These are phyloP conservation scores for Gonium pectorale DNA, from an alignment of 139 green algal genomes.

Conservation along the genomic window DNA sequence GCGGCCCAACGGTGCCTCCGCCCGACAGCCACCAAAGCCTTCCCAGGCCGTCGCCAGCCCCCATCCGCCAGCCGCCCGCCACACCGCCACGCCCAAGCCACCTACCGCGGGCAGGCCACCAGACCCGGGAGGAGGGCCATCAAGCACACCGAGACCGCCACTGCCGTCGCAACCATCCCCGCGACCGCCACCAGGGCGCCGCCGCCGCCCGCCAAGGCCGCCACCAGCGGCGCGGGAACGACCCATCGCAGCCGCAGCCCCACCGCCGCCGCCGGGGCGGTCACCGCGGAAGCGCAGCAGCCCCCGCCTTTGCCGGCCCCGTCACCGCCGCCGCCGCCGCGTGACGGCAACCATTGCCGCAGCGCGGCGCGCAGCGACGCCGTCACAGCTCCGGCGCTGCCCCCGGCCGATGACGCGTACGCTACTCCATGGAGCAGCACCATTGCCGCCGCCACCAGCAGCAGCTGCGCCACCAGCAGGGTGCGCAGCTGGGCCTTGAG, in stretches of 20 bases:
- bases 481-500: not conserved
- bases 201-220: not conserved
- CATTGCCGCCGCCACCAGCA: not conserved
- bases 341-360: not conserved
- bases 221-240: not conserved
- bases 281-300: not conserved
- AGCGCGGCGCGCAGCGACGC: not conserved
- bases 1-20: too few relatives aligned
- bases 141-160: not conserved
- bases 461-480: constrained; percentile 8
- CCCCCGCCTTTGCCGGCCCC: not conserved
- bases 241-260: not conserved
- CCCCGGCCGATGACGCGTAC: not conserved
- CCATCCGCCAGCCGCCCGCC: too few relatives aligned
- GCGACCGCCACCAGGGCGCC: not conserved
- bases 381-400: not conserved
- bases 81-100: not conserved
- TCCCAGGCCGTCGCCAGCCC: too few relatives aligned
- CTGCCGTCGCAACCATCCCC: not conserved
- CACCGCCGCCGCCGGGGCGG: not conserved
- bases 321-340: not conserved
- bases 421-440: not conserved
- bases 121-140: not conserved
- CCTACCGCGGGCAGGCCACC: constrained; percentile 28
- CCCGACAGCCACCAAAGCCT: not conserved